These are phyloP conservation scores for Lichtheimia ramosa DNA, from an alignment of 371 early-diverging fungal species.

Conservation along the genomic window DNA sequence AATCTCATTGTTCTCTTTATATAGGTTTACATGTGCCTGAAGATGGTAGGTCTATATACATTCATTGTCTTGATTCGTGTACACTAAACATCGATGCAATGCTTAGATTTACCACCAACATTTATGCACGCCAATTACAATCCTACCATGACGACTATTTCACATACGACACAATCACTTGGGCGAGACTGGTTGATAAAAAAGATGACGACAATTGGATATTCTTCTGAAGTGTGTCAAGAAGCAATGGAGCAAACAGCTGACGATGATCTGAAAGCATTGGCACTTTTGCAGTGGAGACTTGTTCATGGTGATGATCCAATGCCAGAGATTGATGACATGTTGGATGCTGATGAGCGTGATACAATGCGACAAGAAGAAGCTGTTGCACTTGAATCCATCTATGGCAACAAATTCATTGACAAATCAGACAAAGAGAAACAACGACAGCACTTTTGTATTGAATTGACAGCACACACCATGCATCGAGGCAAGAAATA, in stretches of 20 bases:
- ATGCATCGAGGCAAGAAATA: conserved; percentile 21
- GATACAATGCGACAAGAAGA: conserved; percentile 50
- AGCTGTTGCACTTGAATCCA: conserved; percentile 62
- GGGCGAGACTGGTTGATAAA: conserved; percentile 66
- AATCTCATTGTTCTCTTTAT: not conserved
- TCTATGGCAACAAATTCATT: conserved; percentile 52
- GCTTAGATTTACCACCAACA: conserved; percentile 61
- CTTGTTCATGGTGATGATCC: conserved; percentile 37
- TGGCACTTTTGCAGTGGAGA: conserved; percentile 50
- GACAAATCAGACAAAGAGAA: conserved; percentile 15
- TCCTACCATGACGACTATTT: conserved; percentile 61
- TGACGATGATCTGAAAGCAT: conserved; percentile 53
- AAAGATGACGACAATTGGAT: conserved; percentile 64
- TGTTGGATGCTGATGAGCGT: conserved; percentile 44
- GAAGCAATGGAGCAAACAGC: conserved; percentile 43
- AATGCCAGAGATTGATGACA: conserved; percentile 19
- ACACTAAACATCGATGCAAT: not conserved
- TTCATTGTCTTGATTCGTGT: not conserved
- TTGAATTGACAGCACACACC: conserved; percentile 18
- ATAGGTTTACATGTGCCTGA: conserved; percentile 84
- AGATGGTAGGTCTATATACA: conserved; percentile 45
- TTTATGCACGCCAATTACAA: conserved; percentile 63
- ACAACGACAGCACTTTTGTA: conserved; percentile 17
- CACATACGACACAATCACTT: conserved; percentile 56
- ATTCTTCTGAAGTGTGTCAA: conserved; percentile 48